Conservation (phyloP, 2,329 filamentous ascomycete genomes). For the Apiospora rasikravindrae region DNA sequence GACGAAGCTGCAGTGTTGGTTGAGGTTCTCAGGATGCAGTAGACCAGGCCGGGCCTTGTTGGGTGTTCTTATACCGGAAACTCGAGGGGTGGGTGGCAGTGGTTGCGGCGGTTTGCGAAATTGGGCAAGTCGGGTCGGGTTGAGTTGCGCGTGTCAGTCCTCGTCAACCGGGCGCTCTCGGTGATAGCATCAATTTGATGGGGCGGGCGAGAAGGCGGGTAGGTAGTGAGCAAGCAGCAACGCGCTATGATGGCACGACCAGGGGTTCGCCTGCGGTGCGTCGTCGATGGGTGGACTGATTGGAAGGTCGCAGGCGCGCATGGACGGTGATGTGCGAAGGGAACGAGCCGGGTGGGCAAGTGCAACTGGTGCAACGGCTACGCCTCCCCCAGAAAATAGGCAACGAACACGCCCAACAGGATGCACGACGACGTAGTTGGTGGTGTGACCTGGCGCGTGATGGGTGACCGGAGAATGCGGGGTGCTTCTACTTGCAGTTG, state of each 20-base stretch:
- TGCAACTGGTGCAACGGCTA: not conserved
- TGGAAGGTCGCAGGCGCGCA: not conserved
- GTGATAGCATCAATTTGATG: not conserved
- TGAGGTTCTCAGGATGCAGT: not conserved
- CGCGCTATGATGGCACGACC: constrained; percentile 13
- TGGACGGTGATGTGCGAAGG: not conserved
- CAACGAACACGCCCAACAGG: not conserved
- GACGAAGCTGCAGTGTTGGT: not conserved
- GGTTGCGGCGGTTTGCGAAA: not conserved
- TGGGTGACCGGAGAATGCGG: constrained; percentile 4
- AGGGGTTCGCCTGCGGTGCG: not conserved
- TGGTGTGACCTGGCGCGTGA: not conserved
- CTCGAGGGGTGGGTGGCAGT: not conserved
- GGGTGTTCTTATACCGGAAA: not conserved
- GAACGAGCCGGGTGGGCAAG: not conserved
- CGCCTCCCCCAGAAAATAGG: not conserved
- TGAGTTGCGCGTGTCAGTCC: not conserved
- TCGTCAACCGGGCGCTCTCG: not conserved
- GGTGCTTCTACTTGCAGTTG: too few relatives aligned
- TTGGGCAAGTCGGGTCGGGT: not conserved
- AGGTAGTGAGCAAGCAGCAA: not conserved
- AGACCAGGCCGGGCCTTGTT: not conserved
- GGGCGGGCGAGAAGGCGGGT: not conserved
- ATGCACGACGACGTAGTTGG: constrained; percentile 15
- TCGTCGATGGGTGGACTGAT: not conserved